Conservation (phyloP, 257 asterid species). For the Capsicum baccatum region DNA sequence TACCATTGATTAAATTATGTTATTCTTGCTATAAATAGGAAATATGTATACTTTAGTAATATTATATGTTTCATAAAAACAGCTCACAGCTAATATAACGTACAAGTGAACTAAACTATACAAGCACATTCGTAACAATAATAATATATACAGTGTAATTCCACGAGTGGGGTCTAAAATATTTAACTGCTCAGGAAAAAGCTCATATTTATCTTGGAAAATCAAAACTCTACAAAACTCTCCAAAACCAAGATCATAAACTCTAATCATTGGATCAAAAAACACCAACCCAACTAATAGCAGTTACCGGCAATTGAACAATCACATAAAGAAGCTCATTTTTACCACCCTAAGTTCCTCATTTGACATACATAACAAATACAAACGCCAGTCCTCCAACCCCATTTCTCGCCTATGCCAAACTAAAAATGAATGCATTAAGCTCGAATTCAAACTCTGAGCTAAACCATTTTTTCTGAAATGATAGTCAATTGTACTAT, state of each 20-base stretch:
- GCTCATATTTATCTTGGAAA: conserved; percentile 79
- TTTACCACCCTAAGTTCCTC: conserved; percentile 71
- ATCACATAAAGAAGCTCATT: conserved; percentile 71
- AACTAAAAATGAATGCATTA: no score
- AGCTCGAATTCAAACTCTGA: conserved; percentile 3
- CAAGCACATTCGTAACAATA: no score
- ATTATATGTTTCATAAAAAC: no score
- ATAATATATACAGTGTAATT: no score
- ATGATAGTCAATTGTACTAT: conserved; percentile 88
- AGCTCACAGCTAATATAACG: no score
- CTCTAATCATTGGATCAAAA: conserved; percentile 84
- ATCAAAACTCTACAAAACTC: conserved; percentile 69
- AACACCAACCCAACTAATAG: conserved; percentile 81
- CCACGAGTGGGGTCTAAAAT: no score
- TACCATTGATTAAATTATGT: no score
- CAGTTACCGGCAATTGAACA: conserved; percentile 73
- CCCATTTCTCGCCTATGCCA: no score
- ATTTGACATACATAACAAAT: conserved; percentile 67
- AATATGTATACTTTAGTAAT: no score
- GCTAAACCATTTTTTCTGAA: conserved; percentile 49
- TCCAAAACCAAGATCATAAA: conserved; percentile 79
- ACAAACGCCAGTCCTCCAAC: conserved; percentile 43
- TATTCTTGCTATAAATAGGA: no score
- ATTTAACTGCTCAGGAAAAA: conserved; percentile 74
- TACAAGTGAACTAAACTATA: no score